These are phyloP conservation scores for Adiantum capillusveneris DNA, from an alignment of 75 land plant genomes.

Conservation along the genomic window DNA sequence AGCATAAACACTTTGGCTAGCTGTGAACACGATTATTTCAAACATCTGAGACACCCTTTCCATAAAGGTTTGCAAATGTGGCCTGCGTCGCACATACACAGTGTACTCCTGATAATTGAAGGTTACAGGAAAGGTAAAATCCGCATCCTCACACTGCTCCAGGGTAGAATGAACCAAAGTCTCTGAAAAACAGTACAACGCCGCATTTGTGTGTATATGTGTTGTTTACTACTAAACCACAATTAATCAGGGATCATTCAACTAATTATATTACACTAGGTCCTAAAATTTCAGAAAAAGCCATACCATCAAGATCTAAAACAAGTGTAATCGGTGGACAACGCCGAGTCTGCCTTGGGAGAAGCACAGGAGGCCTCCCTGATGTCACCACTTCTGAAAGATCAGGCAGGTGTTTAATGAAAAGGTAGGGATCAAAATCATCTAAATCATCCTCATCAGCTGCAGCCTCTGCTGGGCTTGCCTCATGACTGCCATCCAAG, in stretches of 20 bases:
- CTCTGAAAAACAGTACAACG: conserved; percentile 33
- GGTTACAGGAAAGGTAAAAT: conserved; percentile 70
- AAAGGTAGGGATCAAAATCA: conserved; percentile 80
- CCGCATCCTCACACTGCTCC: conserved; percentile 61
- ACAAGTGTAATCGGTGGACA: conserved; percentile 74
- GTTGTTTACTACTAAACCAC: too few species aligned
- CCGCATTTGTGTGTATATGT: too few species aligned
- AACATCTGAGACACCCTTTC: conserved; percentile 60
- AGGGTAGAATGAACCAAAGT: conserved; percentile 75
- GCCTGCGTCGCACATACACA: conserved; percentile 75
- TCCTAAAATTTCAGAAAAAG: too few species aligned
- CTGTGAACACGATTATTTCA: conserved; percentile 79
- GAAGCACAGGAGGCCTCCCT: conserved; percentile 47
- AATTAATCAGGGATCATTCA: too few species aligned
- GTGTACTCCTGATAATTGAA: conserved; percentile 55
- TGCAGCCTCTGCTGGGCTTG: conserved; percentile 36
- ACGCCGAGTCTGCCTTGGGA: conserved; percentile 70
- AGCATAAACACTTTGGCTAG: conserved; percentile 85
- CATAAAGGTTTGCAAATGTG: conserved; percentile 63
- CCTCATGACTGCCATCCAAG: conserved; percentile 44
- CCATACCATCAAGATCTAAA: conserved; percentile 77
- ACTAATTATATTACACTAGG: too few species aligned
- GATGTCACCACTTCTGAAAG: conserved; percentile 57
- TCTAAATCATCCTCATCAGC: conserved; percentile 50
- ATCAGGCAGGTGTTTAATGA: conserved; percentile 69